Evolutionary conservation across 495 filamentous ascomycete species (phyloP).

Genomic region (Lichenothelia convexa): DNA sequence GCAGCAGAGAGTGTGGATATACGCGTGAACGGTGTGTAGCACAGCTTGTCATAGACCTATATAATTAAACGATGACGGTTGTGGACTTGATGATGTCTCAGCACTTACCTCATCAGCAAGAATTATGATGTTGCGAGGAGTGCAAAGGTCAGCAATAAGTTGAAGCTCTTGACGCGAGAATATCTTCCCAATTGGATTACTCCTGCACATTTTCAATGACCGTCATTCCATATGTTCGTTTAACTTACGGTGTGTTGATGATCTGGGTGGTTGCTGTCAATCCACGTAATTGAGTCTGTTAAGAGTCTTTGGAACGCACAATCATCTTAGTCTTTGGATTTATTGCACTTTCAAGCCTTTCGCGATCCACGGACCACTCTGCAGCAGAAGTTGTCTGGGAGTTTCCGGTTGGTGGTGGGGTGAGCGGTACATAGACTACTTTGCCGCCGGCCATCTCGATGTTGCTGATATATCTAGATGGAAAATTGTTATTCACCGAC

Average conservation of each 20-base stretch:
- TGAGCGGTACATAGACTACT: conserved; percentile 81
- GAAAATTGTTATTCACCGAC: too few species aligned
- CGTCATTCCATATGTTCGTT: background rate
- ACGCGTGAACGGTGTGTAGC: conserved; percentile 84
- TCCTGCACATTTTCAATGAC: conserved; percentile 36
- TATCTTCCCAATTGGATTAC: conserved; percentile 95
- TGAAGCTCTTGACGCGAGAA: conserved; percentile 70
- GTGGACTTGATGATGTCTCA: too few species aligned
- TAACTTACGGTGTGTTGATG: conserved; percentile 1
- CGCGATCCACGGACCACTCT: conserved; percentile 77
- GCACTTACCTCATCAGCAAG: conserved; percentile 92
- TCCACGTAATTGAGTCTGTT: background rate
- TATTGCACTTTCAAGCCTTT: conserved; percentile 64
- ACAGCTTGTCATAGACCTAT: conserved; percentile 89
- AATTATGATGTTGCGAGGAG: conserved; percentile 88
- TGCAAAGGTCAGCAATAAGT: conserved; percentile 68
- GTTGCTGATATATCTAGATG: conserved; percentile 67
- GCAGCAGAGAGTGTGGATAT: conserved; percentile 78
- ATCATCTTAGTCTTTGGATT: conserved; percentile 85
- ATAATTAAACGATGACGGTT: conserved; percentile 7
- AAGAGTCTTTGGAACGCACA: conserved; percentile 42
- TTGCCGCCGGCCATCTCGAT: conserved; percentile 95
- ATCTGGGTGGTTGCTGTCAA: background rate
- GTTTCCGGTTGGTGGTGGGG: conserved; percentile 72
- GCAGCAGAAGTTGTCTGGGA: conserved; percentile 60